Percentiles rank a stretch among this genome's conserved stretches.
phyloP scores from a whole-genome alignment of 192 early-diverging fungal genomes.

The Coemansia sp. region DNA sequence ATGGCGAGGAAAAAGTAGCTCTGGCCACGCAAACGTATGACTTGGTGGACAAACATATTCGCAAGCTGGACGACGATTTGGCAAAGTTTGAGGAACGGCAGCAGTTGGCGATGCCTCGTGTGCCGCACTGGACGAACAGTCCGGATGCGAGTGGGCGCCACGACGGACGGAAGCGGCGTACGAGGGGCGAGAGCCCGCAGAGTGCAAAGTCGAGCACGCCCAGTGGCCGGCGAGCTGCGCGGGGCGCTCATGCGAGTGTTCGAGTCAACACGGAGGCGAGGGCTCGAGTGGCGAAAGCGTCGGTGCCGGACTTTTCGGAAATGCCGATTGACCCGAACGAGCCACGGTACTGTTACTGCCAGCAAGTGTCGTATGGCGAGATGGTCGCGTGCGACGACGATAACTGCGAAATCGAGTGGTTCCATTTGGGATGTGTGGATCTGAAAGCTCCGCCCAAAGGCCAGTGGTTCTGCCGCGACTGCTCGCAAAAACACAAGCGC shows the following conservation, averaged over 20 bases:
- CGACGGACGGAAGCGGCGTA: constrained; percentile 2
- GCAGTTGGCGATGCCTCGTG: constrained; percentile 57
- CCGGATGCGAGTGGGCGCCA: too few species aligned
- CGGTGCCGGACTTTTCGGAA: constrained; percentile 51
- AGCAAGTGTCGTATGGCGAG: constrained; percentile 93
- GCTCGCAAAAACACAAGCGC: constrained; percentile 54
- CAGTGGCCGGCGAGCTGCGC: not conserved
- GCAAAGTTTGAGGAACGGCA: constrained; percentile 84
- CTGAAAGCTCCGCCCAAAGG: constrained; percentile 86
- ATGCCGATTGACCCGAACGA: constrained; percentile 95
- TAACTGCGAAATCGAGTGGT: constrained; percentile 96
- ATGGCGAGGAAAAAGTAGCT: constrained; percentile 92
- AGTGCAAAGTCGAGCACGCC: constrained; percentile 11
- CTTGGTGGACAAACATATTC: constrained; percentile 87
- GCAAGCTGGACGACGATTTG: constrained; percentile 88
- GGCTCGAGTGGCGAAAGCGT: constrained; percentile 12
- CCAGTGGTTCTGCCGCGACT: constrained; percentile 93
- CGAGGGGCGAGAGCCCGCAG: not conserved
- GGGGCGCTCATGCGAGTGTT: not conserved
- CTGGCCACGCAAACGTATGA: constrained; percentile 93
- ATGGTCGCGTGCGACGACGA: constrained; percentile 97
- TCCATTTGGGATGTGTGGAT: constrained; percentile 92
- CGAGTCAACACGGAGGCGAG: constrained; percentile 7
- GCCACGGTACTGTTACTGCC: constrained; percentile 94
- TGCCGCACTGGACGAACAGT: not conserved